phyloP scores from a whole-genome alignment of 768 basidiomycete species.

The Pleurotus djamor region DNA sequence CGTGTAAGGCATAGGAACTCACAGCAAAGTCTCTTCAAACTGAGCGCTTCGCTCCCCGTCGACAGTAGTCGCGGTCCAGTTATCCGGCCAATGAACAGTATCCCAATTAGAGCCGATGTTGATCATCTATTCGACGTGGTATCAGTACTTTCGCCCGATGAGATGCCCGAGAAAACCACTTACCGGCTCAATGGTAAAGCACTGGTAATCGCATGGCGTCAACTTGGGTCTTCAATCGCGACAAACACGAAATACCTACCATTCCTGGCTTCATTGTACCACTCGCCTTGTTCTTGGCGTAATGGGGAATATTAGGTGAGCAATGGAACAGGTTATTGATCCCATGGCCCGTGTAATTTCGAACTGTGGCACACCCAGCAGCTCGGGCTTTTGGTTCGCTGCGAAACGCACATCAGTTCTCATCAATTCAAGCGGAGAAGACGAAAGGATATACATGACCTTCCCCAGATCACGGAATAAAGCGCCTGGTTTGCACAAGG shows the following conservation, averaged over 20 bases:
- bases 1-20: slow-evolving; percentile 24
- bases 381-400: slow-evolving; percentile 85
- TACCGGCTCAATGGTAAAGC: slow-evolving; percentile 82
- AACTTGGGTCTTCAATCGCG: background rate
- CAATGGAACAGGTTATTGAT: slow-evolving; percentile 85
- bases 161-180: slow-evolving; percentile 15
- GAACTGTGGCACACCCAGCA: slow-evolving; percentile 86
- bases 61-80: slow-evolving; percentile 93
- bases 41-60: slow-evolving; percentile 94
- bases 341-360: slow-evolving; percentile 91
- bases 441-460: slow-evolving; percentile 60
- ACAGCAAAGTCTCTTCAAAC: slow-evolving; percentile 97
- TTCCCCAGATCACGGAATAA: slow-evolving; percentile 88
- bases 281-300: slow-evolving; percentile 90
- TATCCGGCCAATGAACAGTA: slow-evolving; percentile 86
- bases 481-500: slow-evolving; percentile 90
- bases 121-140: slow-evolving; percentile 65
- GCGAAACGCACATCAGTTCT: slow-evolving; percentile 5
- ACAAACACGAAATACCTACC: slow-evolving; percentile 42
- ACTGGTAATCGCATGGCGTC: slow-evolving; percentile 23
- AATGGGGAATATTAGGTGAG: slow-evolving; percentile 89
- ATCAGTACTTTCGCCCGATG: slow-evolving; percentile 5
- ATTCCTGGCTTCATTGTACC: slow-evolving; percentile 94
- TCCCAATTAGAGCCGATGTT: slow-evolving; percentile 82
- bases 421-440: background rate